phyloP scores from a whole-genome alignment of 108 stramenopile species.

The Bacterosira constricta region DNA sequence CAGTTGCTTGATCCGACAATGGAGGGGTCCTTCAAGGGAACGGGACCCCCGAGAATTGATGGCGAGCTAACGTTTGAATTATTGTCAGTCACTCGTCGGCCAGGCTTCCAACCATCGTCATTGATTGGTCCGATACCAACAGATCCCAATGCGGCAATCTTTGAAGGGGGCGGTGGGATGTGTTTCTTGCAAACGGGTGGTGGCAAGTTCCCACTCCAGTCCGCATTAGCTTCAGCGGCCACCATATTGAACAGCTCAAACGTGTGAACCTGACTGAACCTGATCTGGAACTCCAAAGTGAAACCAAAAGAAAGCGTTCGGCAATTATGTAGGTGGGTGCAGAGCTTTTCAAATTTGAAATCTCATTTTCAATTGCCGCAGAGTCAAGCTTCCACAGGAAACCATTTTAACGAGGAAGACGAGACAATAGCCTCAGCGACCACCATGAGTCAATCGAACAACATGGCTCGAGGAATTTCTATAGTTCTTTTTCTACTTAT shows the following conservation, averaged over 20 bases:
- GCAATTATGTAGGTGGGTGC: neutral
- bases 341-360: neutral
- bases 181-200: conserved; percentile 31
- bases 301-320: neutral
- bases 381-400: too few relatives aligned
- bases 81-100: conserved; percentile 16
- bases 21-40: conserved; percentile 17
- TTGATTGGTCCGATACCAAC: conserved; percentile 1
- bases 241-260: neutral
- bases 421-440: too few relatives aligned
- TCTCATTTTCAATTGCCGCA: neutral
- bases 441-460: neutral
- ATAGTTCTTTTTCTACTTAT: neutral
- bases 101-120: conserved; percentile 15
- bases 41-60: conserved; percentile 31
- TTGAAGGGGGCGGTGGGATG: conserved; percentile 17
- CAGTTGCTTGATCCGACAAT: conserved; percentile 22
- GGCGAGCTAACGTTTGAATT: conserved; percentile 2
- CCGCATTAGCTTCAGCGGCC: conserved; percentile 26
- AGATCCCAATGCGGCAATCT: conserved; percentile 27
- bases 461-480: neutral
- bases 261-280: neutral
- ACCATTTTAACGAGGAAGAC: too few relatives aligned
- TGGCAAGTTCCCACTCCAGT: conserved; percentile 57
- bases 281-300: neutral